Evolutionary conservation across 345 rosid species (phyloP).

Genomic region (Eucalyptus shirleyi): DNA sequence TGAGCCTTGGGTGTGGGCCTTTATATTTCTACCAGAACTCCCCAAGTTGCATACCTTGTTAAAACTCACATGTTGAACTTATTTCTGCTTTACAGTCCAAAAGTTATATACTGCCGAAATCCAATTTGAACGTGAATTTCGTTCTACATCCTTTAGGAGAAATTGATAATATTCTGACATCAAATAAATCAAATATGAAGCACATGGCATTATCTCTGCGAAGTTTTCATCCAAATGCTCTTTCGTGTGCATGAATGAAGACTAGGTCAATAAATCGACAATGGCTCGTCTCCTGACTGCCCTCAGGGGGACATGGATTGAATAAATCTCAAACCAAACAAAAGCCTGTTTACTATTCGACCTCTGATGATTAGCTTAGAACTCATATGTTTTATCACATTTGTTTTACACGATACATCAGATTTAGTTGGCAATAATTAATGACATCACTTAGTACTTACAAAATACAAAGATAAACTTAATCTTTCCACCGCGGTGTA

Average conservation of each 20-base stretch:
- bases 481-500: background rate
- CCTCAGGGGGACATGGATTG: background rate
- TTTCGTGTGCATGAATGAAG: background rate
- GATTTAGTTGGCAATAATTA: background rate
- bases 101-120: background rate
- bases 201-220: background rate
- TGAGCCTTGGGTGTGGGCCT: background rate
- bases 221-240: background rate
- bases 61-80: background rate
- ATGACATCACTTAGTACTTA: background rate
- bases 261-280: background rate
- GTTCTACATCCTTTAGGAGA: background rate
- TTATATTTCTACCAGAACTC: background rate
- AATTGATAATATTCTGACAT: background rate
- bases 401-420: background rate
- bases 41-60: background rate
- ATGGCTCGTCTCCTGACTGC: background rate
- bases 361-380: background rate
- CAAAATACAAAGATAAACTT: background rate
- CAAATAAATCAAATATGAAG: background rate
- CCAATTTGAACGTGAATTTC: background rate
- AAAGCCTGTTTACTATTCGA: background rate
- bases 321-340: background rate
- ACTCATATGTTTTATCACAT: background rate
- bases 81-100: background rate